Percentiles rank a stretch among this genome's conserved stretches.
phyloP scores from a whole-genome alignment of 257 asterid species.

The Solanum piurae region DNA sequence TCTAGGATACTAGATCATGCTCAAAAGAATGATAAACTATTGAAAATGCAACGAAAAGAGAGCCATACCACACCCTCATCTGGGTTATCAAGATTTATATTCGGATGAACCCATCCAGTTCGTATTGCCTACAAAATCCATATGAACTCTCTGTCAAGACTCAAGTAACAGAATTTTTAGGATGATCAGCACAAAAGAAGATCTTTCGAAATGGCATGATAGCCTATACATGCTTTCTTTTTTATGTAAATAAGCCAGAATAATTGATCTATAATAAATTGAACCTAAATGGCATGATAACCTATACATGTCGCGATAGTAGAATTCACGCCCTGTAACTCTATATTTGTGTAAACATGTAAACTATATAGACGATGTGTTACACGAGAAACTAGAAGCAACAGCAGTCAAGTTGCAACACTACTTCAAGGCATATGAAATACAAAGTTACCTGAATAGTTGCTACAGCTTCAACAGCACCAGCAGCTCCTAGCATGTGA shows the following conservation, averaged over 20 bases:
- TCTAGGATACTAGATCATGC: not conserved
- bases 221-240: not conserved
- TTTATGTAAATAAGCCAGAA: not conserved
- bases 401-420: not conserved
- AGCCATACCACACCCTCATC: conserved; percentile 26
- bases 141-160: not conserved
- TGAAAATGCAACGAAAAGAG: not conserved
- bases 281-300: not conserved
- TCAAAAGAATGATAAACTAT: not conserved
- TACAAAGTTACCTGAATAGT: conserved; percentile 26
- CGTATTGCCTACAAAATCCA: conserved; percentile 24
- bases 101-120: conserved; percentile 47
- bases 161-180: not conserved
- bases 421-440: not conserved
- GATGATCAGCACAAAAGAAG: not conserved
- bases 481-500: conserved; percentile 42
- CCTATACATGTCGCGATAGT: not conserved
- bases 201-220: not conserved
- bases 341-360: not conserved
- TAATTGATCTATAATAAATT: too few relatives aligned
- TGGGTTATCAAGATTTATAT: conserved; percentile 38
- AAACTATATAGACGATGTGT: not conserved
- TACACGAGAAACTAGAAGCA: not conserved
- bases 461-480: conserved; percentile 45
- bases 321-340: not conserved